Conservation (phyloP, 257 asterid genomes). For the Nicotiana undulata region DNA sequence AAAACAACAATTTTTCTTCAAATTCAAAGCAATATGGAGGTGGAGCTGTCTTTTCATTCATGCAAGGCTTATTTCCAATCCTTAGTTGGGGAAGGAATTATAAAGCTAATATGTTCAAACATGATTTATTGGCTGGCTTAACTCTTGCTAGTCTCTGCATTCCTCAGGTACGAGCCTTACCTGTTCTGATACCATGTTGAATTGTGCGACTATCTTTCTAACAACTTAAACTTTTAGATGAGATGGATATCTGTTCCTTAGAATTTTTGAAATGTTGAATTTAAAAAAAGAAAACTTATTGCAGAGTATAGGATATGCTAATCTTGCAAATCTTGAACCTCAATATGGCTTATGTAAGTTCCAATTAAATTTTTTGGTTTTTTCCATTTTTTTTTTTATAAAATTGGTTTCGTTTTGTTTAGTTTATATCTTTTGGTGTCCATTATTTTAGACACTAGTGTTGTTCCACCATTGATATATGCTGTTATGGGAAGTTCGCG, state of each 20-base stretch:
- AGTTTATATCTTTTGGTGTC: background rate
- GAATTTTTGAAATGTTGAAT: background rate
- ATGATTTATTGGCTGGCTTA: slow-evolving; percentile 68
- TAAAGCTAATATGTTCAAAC: slow-evolving; percentile 52
- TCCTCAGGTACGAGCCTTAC: slow-evolving; percentile 50
- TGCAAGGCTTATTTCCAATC: slow-evolving; percentile 59
- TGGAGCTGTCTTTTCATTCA: slow-evolving; percentile 18
- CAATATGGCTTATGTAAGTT: slow-evolving; percentile 76
- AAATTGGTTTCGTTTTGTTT: background rate
- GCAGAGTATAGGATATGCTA: slow-evolving; percentile 83
- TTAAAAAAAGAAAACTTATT: background rate
- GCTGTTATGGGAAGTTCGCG: slow-evolving; percentile 35
- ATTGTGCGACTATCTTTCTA: background rate
- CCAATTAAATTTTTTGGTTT: background rate
- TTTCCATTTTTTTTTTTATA: background rate
- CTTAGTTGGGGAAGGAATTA: slow-evolving; percentile 64
- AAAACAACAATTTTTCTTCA: background rate
- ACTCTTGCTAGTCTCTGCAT: slow-evolving; percentile 84
- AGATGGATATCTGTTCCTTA: background rate
- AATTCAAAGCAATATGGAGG: slow-evolving; percentile 23
- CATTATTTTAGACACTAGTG: slow-evolving; percentile 24
- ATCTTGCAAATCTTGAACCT: slow-evolving; percentile 73
- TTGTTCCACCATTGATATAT: slow-evolving; percentile 32
- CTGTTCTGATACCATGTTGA: background rate
- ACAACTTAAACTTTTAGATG: background rate